A percentile compares a stretch with the other conserved stretches of the same genome.
phyloP scores from a whole-genome alignment of 1,139 yeast genomes.

The Saccharomyces uvarum region DNA sequence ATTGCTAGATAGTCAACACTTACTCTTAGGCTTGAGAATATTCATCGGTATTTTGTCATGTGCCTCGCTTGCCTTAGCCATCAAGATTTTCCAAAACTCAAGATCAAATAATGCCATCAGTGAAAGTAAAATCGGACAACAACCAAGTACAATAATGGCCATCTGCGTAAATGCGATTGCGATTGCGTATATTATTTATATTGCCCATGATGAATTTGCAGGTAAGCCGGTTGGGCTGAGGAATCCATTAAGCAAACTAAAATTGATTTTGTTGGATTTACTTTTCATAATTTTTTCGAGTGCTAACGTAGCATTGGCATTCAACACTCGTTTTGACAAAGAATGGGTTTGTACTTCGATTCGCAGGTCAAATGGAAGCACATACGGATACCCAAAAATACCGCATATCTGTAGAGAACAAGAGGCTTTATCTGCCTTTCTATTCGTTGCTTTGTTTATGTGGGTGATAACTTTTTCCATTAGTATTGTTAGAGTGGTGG shows the following conservation, averaged over 20 bases:
- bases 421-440: constrained; percentile 65
- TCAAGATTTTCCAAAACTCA: constrained; percentile 51
- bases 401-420: constrained; percentile 67
- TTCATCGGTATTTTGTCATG: constrained; percentile 55
- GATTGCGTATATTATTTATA: constrained; percentile 65
- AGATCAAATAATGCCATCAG: constrained; percentile 24
- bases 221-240: constrained; percentile 77
- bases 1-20: constrained; percentile 66
- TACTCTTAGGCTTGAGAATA: constrained; percentile 70
- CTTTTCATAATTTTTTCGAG: constrained; percentile 84
- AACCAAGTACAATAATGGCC: constrained; percentile 90
- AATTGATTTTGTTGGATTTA: constrained; percentile 68
- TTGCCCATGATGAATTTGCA: constrained; percentile 82
- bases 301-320: constrained; percentile 79
- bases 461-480: constrained; percentile 86
- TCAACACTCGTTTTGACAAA: constrained; percentile 71
- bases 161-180: constrained; percentile 77
- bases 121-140: constrained; percentile 50
- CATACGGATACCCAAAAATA: constrained; percentile 25
- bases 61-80: constrained; percentile 61
- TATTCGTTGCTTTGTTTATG: constrained; percentile 63
- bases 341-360: constrained; percentile 67
- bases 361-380: constrained; percentile 11
- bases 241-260: constrained; percentile 73
- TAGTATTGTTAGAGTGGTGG: constrained; percentile 77